A percentile compares a stretch with the other conserved stretches of the same genome.
These are phyloP conservation scores for Neocatenulostroma microsporum DNA, from an alignment of 2,329 filamentous ascomycete genomes.

Conservation along the genomic window DNA sequence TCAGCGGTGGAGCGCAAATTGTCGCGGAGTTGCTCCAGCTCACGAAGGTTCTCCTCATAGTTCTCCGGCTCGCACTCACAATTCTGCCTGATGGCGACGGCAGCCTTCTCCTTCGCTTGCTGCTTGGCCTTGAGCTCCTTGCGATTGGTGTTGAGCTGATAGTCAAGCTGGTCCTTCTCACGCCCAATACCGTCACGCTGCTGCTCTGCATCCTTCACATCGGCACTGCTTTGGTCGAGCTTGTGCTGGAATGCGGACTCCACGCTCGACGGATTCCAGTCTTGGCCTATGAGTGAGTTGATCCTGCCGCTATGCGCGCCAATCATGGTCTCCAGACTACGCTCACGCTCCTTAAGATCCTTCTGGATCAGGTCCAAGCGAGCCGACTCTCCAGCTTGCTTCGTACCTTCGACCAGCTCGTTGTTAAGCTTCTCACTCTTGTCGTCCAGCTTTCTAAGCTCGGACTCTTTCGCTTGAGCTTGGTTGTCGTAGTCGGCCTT, in stretches of 20 bases:
- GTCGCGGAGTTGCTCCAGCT: slow-evolving; percentile 36
- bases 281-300: slow-evolving; percentile 52
- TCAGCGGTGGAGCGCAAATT: slow-evolving; percentile 54
- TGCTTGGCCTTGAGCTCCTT: slow-evolving; percentile 58
- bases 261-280: slow-evolving; percentile 63
- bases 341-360: slow-evolving; percentile 64
- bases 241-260: slow-evolving; percentile 62
- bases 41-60: slow-evolving; percentile 45
- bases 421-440: slow-evolving; percentile 63
- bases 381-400: slow-evolving; percentile 72
- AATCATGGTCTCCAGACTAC: slow-evolving; percentile 68
- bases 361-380: slow-evolving; percentile 77
- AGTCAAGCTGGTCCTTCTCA: slow-evolving; percentile 70
- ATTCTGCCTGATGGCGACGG: slow-evolving; percentile 47
- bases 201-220: slow-evolving; percentile 58
- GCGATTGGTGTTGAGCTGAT: slow-evolving; percentile 57
- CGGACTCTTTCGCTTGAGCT: slow-evolving; percentile 57
- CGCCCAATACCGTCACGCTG: slow-evolving; percentile 62
- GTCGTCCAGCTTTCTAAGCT: slow-evolving; percentile 62
- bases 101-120: slow-evolving; percentile 46
- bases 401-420: slow-evolving; percentile 79
- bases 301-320: slow-evolving; percentile 68
- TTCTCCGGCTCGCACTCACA: slow-evolving; percentile 45
- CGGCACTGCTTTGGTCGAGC: slow-evolving; percentile 50
- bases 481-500: slow-evolving; percentile 61